Percentiles rank a stretch among this genome's conserved stretches.
Conservation (phyloP, 2,329 filamentous ascomycete species). For the Aspergillus cejpii region DNA sequence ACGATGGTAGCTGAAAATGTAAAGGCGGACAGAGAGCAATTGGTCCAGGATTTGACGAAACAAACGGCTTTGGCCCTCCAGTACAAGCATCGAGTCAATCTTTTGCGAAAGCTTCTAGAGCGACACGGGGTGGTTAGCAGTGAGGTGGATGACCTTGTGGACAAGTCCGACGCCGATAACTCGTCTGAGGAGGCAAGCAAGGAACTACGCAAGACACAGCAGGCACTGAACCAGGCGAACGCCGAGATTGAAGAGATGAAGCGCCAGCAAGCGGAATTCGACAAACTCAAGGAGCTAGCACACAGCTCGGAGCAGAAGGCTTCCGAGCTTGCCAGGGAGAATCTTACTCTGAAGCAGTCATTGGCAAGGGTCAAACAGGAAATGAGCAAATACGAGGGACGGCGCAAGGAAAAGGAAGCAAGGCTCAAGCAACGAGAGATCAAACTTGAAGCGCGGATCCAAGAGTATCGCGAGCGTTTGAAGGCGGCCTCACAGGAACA, state of each 20-base stretch:
- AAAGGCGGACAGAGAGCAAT: conserved; percentile 33
- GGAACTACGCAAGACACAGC: conserved; percentile 29
- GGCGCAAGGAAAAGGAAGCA: conserved; percentile 40
- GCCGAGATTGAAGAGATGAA: conserved; percentile 32
- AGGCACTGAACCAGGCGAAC: conserved; percentile 32
- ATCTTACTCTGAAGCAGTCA: conserved; percentile 36
- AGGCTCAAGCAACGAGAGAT: conserved; percentile 37
- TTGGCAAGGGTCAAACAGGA: conserved; percentile 39
- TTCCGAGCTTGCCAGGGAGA: conserved; percentile 38
- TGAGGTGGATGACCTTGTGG: conserved; percentile 18
- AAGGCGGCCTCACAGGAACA: conserved; percentile 32
- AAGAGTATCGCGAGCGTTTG: conserved; percentile 38
- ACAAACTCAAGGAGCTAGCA: conserved; percentile 30
- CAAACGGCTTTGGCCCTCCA: conserved; percentile 42
- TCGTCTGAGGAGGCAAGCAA: conserved; percentile 16
- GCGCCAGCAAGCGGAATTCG: conserved; percentile 28
- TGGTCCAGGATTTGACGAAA: conserved; percentile 39
- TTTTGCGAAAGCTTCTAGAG: conserved; percentile 34
- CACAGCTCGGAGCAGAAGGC: conserved; percentile 39
- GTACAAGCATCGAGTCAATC: conserved; percentile 40
- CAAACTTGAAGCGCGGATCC: conserved; percentile 35
- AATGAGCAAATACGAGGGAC: conserved; percentile 38
- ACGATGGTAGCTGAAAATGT: conserved; percentile 31
- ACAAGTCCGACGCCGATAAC: conserved; percentile 17
- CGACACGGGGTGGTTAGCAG: conserved; percentile 34